phyloP scores from a whole-genome alignment of 164 flowering plant species.

The Dillenia suffruticosa region DNA sequence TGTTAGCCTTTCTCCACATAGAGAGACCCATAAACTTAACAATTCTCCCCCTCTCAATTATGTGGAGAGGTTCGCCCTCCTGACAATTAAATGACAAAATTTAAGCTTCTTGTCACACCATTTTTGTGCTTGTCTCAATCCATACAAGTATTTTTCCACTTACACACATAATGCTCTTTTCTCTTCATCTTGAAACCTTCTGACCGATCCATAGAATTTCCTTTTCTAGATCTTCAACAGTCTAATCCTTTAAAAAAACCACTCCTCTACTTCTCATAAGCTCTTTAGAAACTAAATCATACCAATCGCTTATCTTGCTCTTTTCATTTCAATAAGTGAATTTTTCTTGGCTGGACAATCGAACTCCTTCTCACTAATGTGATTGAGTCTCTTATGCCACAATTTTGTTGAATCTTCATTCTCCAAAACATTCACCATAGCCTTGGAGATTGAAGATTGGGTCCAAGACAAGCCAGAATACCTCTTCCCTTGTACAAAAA shows the following conservation, averaged over 20 bases:
- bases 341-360: not conserved
- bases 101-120: no score
- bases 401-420: not conserved
- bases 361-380: slow-evolving; percentile 13
- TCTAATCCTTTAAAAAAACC: no score
- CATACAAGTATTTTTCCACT: not conserved
- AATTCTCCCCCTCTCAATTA: no score
- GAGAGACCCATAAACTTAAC: no score
- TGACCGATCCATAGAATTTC: not conserved
- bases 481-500: slow-evolving; percentile 11
- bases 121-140: no score
- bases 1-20: no score
- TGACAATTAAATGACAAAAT: no score
- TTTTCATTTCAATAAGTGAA: not conserved
- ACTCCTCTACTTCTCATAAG: no score
- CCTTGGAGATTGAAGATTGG: slow-evolving; percentile 1
- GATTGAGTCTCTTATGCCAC: slow-evolving; percentile 15
- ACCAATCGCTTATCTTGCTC: not conserved
- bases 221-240: no score
- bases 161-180: not conserved
- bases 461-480: not conserved
- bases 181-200: not conserved
- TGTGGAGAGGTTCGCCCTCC: no score
- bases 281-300: no score
- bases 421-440: not conserved